These are phyloP conservation scores for Apophysomyces variabilis DNA, from an alignment of 371 early-diverging fungal genomes.

Conservation along the genomic window DNA sequence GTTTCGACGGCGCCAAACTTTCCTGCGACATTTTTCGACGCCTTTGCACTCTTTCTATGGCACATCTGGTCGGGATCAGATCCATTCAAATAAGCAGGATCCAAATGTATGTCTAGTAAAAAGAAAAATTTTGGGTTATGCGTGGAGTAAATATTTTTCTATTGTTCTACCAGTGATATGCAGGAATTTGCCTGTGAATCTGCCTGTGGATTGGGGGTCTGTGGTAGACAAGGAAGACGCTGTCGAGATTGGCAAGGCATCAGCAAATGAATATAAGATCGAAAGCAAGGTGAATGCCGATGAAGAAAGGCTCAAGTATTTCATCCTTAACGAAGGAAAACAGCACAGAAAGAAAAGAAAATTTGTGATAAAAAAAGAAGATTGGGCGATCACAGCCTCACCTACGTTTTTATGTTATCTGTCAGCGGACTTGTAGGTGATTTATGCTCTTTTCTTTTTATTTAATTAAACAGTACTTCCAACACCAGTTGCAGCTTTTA, in stretches of 20 bases:
- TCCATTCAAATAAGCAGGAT: constrained; percentile 26
- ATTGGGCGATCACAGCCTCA: too few relatives aligned
- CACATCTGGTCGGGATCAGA: constrained; percentile 28
- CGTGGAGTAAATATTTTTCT: neutral
- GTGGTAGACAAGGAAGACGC: neutral
- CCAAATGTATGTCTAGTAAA: constrained; percentile 38
- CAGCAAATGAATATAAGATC: neutral
- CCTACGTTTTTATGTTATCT: too few relatives aligned
- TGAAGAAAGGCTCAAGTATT: neutral
- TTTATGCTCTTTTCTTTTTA: too few relatives aligned
- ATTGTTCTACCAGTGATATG: neutral
- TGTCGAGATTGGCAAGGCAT: neutral
- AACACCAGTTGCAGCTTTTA: too few relatives aligned
- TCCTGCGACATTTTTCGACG: constrained; percentile 20
- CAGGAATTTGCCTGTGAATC: neutral
- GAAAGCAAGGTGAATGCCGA: neutral
- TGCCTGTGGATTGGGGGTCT: too few relatives aligned
- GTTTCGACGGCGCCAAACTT: constrained; percentile 44
- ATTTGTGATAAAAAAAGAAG: too few relatives aligned
- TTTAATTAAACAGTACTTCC: too few relatives aligned
- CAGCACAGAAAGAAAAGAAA: neutral
- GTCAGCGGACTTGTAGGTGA: too few relatives aligned
- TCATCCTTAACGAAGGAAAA: neutral
- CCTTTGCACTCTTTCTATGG: constrained; percentile 13
- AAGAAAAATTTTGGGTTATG: neutral